Evolutionary conservation across 306 rosid species (phyloP).

Genomic region (Vachellia pachyceras): DNA sequence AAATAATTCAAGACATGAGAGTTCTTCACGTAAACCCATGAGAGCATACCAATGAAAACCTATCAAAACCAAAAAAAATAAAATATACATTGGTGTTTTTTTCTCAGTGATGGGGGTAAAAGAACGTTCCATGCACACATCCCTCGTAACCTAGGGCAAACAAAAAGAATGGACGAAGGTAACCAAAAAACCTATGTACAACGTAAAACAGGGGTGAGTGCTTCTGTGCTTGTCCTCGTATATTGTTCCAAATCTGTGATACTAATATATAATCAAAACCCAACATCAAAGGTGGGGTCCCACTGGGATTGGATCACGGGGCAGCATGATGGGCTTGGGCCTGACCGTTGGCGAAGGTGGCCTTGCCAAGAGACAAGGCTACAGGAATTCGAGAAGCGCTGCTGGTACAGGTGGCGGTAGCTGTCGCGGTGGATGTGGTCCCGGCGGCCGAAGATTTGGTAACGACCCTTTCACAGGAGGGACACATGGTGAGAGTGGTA

Average conservation of each 20-base stretch:
- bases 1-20: not conserved
- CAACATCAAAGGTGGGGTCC: slow-evolving; percentile 9
- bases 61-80: not conserved
- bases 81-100: not conserved
- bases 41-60: not conserved
- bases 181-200: slow-evolving; percentile 3
- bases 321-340: slow-evolving; percentile 51
- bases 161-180: slow-evolving; percentile 1
- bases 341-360: slow-evolving; percentile 46
- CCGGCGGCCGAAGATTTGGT: slow-evolving; percentile 39
- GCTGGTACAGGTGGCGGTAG: not conserved
- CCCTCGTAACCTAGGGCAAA: not conserved
- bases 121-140: not conserved
- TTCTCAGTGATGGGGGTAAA: not conserved
- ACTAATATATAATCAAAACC: not conserved
- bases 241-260: not conserved
- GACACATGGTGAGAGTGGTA: slow-evolving; percentile 98
- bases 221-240: not conserved
- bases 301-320: slow-evolving; percentile 29
- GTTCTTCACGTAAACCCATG: not conserved
- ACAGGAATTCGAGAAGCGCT: slow-evolving; percentile 20
- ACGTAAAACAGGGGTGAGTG: too few species aligned
- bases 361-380: slow-evolving; percentile 38
- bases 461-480: slow-evolving; percentile 83
- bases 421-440: not conserved